phyloP scores from a whole-genome alignment of 2,329 filamentous ascomycete species.

The Eutypa lata region DNA sequence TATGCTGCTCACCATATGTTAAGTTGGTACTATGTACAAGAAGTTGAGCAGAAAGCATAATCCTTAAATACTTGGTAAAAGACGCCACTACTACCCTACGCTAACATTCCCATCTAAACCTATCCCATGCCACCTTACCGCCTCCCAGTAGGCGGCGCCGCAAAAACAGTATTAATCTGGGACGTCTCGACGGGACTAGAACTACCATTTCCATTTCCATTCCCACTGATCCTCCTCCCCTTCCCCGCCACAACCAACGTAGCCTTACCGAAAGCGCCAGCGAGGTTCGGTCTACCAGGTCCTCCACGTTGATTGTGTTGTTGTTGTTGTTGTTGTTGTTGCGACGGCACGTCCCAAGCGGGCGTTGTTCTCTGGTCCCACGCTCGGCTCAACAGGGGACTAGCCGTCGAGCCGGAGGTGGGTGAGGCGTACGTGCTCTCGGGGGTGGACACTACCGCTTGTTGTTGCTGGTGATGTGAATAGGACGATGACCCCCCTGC shows the following conservation, averaged over 20 bases:
- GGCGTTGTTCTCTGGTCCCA: constrained; percentile 22
- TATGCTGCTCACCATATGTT: too few species aligned
- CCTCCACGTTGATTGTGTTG: constrained; percentile 9
- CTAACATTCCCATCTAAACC: too few species aligned
- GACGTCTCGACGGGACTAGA: constrained; percentile 26
- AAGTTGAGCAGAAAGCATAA: too few species aligned
- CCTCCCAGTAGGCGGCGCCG: constrained; percentile 21
- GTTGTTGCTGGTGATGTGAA: background rate
- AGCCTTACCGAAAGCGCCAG: constrained; percentile 12
- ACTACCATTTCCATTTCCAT: constrained; percentile 7
- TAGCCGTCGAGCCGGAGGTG: constrained; percentile 25
- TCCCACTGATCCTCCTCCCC: constrained; percentile 18
- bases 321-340: background rate
- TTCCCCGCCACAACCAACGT: constrained; percentile 13
- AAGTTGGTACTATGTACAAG: too few species aligned
- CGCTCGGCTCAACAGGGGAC: constrained; percentile 24
- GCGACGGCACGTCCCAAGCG: constrained; percentile 22
- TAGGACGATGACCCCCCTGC: constrained; percentile 13
- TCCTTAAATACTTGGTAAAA: too few species aligned
- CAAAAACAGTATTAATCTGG: constrained; percentile 25
- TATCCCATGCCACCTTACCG: constrained; percentile 4
- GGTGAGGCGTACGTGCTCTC: constrained; percentile 21
- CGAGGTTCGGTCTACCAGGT: background rate
- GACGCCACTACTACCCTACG: too few species aligned
- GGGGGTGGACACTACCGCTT: constrained; percentile 2